Evolutionary conservation across 2,329 filamentous ascomycete genomes (phyloP), one percentile per base, ranked within the genome.

Genomic region (Fusarium tupiense): DNA sequence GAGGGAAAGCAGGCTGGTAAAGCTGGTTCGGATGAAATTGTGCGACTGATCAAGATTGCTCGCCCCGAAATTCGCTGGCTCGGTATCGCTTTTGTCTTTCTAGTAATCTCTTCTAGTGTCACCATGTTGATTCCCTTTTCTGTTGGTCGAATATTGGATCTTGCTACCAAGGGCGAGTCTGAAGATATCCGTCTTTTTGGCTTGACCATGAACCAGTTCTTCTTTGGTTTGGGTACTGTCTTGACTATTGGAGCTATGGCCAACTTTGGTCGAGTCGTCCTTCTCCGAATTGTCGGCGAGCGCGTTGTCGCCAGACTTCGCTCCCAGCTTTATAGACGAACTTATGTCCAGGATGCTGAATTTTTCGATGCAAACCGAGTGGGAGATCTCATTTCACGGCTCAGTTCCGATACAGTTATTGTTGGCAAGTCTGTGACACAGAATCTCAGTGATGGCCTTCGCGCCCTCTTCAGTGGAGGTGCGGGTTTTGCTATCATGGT

Each of bases 331-430:
- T 99, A 97, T 85, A 91, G 94, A 74, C 91, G 93, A 73, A 99
- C 96, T 0, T 97, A 97, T 77, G 89, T 96, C n/a, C 96, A 99
- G 82, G 96, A 99, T 82, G 96, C 96, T 67, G 96, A 98, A 80
- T 99, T 99, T 85, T 99, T 99, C 80, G 96, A 99, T 81, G 96
- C 96, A 44, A 99, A 99, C 84, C 90, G 96, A 33, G 95, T 98
- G 33, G 96, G 96, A 81, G 96, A 99, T 81, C 86, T 99, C 77
- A 98, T 99, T 79, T 98, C 96, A 43, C 92, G 97, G 43, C 90
- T 99, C 52, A 95, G 96, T 79, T 97, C 95, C 5, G 97, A 99
- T 82, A 98, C 96, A 2, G 94, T 98, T 80, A 97, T 99, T 79
- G 96, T 99, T 62, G 96, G 96, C 80, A 99, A 99, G 84, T 98